Conservation (phyloP, 768 basidiomycete species). For the Russula lepida region DNA sequence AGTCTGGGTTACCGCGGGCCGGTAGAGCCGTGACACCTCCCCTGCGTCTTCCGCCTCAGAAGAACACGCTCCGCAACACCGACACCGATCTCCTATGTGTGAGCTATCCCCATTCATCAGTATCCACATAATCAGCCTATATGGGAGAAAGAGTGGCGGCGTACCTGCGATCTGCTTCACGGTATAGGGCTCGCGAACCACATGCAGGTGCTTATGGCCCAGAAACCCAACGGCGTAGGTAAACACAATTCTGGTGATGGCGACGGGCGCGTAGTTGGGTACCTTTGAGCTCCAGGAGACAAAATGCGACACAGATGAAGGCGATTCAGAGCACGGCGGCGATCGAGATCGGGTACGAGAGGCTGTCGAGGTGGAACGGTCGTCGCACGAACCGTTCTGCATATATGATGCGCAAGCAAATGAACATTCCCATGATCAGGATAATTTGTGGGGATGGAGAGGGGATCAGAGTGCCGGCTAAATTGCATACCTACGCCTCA, state of each 20-base stretch:
- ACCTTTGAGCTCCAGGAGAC: slow-evolving; percentile 61
- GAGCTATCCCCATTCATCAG: too few species aligned
- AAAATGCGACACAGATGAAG: slow-evolving; percentile 66
- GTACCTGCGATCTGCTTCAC: slow-evolving; percentile 43
- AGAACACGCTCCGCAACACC: too few species aligned
- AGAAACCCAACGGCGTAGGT: slow-evolving; percentile 55
- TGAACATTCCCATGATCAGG: too few species aligned
- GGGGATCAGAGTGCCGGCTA: too few species aligned
- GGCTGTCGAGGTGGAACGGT: slow-evolving; percentile 59
- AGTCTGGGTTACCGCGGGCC: too few species aligned
- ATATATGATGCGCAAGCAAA: slow-evolving; percentile 58
- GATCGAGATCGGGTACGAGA: slow-evolving; percentile 55
- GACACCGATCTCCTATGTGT: too few species aligned
- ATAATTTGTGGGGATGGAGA: too few species aligned
- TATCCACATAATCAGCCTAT: too few species aligned
- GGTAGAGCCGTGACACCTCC: too few species aligned
- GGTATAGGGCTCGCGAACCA: slow-evolving; percentile 67
- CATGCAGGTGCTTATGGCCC: slow-evolving; percentile 59
- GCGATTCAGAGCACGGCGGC: slow-evolving; percentile 53
- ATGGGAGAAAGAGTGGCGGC: too few species aligned
- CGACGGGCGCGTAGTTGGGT: slow-evolving; percentile 66
- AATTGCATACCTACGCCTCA: too few species aligned
- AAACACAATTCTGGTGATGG: slow-evolving; percentile 65
- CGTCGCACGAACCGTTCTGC: slow-evolving; percentile 51
- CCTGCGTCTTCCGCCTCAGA: too few species aligned